phyloP scores from a whole-genome alignment of 257 asterid species.

The Solanum piurae region DNA sequence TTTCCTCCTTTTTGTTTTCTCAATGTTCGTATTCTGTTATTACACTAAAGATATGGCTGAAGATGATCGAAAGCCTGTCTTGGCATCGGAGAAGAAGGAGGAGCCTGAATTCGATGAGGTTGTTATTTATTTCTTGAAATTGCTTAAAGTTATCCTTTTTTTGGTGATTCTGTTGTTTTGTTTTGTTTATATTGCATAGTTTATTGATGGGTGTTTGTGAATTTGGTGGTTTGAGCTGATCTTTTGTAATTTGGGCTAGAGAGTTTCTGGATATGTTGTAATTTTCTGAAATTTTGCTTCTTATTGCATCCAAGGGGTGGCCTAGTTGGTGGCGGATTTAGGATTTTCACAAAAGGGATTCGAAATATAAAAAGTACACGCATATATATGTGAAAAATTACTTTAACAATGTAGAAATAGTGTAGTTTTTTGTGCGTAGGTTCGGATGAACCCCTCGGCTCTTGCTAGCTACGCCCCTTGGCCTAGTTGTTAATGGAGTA shows the following conservation, averaged over 20 bases:
- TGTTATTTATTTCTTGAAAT: neutral
- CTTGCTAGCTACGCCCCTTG: neutral
- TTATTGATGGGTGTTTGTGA: neutral
- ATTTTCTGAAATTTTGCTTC: neutral
- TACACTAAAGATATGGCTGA: constrained; percentile 52
- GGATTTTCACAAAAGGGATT: neutral
- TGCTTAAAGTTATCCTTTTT: neutral
- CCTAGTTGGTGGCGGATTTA: neutral
- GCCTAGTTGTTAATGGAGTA: neutral
- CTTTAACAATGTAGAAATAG: neutral
- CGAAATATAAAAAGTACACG: neutral
- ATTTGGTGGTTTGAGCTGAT: neutral
- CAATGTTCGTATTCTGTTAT: constrained; percentile 47
- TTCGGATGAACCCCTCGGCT: neutral
- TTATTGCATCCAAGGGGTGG: neutral
- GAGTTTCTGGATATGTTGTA: neutral
- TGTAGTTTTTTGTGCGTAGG: neutral
- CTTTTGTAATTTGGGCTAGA: neutral
- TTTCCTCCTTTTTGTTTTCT: constrained; percentile 43
- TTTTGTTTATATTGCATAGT: neutral
- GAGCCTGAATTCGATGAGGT: constrained; percentile 33
- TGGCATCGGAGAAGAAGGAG: constrained; percentile 7
- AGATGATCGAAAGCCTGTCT: constrained; percentile 33
- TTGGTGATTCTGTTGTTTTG: neutral
- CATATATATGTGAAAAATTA: neutral